Conservation (phyloP, 2,329 filamentous ascomycete genomes). For the Simplicillium aogashimaense region DNA sequence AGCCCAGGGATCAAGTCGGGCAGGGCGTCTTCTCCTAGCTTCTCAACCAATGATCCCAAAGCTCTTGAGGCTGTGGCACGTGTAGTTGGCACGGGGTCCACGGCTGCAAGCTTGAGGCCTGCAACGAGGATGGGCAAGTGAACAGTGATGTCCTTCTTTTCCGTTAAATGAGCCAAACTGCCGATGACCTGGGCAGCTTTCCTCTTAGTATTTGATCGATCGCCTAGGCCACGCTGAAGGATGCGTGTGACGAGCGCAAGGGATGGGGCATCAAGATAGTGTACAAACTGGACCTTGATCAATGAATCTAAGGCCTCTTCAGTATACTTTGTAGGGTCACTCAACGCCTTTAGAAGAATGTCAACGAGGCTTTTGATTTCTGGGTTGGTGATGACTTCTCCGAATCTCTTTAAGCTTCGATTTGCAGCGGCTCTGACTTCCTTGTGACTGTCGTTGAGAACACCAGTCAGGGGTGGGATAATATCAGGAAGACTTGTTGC, state of each 20-base stretch:
- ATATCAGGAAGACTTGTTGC: slow-evolving; percentile 89
- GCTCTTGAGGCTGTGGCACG: slow-evolving; percentile 94
- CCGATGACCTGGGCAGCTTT: slow-evolving; percentile 98
- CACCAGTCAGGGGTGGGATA: slow-evolving; percentile 87
- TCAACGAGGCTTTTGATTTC: slow-evolving; percentile 90
- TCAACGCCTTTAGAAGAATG: slow-evolving; percentile 89
- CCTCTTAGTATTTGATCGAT: slow-evolving; percentile 88
- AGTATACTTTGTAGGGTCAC: slow-evolving; percentile 94
- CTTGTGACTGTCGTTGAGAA: slow-evolving; percentile 96
- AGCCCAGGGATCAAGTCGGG: slow-evolving; percentile 95
- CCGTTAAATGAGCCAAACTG: slow-evolving; percentile 91
- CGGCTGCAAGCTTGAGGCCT: slow-evolving; percentile 77
- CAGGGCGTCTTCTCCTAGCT: slow-evolving; percentile 90
- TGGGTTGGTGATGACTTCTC: slow-evolving; percentile 95
- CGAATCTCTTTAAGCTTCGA: slow-evolving; percentile 92
- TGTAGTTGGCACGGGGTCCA: slow-evolving; percentile 94
- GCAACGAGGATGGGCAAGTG: slow-evolving; percentile 89
- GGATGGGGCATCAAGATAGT: slow-evolving; percentile 96
- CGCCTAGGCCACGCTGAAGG: slow-evolving; percentile 80
- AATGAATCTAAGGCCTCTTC: slow-evolving; percentile 87
- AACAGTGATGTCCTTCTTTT: slow-evolving; percentile 84
- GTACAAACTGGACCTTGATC: slow-evolving; percentile 97
- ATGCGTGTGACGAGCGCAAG: slow-evolving; percentile 92
- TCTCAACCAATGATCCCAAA: slow-evolving; percentile 92
- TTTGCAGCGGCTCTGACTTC: slow-evolving; percentile 90